Evolutionary conservation across 768 basidiomycete species (phyloP).

Genomic region (Tephrocybe rancida): DNA sequence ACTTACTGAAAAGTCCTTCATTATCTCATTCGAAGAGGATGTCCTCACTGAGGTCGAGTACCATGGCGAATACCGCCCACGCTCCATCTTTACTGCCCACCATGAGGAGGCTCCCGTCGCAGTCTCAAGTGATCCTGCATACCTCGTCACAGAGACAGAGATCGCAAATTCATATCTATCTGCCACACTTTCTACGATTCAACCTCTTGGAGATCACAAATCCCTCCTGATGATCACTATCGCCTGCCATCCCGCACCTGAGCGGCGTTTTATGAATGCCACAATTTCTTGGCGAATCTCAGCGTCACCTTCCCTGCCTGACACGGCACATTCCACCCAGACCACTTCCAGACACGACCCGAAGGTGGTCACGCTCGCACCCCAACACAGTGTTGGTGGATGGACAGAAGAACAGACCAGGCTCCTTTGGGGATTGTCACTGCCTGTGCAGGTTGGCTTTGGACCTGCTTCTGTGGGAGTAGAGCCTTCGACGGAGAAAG

Average conservation of each 20-base stretch:
- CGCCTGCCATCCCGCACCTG: conserved; percentile 22
- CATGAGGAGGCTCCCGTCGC: not conserved
- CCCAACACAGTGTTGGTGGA: conserved; percentile 23
- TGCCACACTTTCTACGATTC: conserved; percentile 19
- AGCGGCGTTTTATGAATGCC: conserved; percentile 18
- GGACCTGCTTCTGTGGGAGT: conserved; percentile 15
- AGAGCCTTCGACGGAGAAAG: conserved; percentile 17
- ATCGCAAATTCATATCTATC: conserved; percentile 23
- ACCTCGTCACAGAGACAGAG: conserved; percentile 22
- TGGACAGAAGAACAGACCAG: conserved; percentile 26
- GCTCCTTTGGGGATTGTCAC: conserved; percentile 19
- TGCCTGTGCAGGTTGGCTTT: conserved; percentile 11
- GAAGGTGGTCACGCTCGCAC: conserved; percentile 18
- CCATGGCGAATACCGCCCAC: conserved; percentile 12
- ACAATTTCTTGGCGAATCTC: conserved; percentile 20
- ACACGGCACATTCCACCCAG: not conserved
- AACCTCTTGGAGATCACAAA: conserved; percentile 19
- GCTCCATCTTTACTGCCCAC: conserved; percentile 8
- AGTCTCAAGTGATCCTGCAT: not conserved
- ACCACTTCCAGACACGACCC: not conserved
- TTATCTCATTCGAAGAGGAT: conserved; percentile 21
- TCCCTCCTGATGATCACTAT: conserved; percentile 20
- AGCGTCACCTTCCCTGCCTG: not conserved
- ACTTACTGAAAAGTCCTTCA: conserved; percentile 10
- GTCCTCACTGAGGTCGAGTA: conserved; percentile 4